Evolutionary conservation across 345 rosid species (phyloP).

Genomic region (Clarkia xantiana): DNA sequence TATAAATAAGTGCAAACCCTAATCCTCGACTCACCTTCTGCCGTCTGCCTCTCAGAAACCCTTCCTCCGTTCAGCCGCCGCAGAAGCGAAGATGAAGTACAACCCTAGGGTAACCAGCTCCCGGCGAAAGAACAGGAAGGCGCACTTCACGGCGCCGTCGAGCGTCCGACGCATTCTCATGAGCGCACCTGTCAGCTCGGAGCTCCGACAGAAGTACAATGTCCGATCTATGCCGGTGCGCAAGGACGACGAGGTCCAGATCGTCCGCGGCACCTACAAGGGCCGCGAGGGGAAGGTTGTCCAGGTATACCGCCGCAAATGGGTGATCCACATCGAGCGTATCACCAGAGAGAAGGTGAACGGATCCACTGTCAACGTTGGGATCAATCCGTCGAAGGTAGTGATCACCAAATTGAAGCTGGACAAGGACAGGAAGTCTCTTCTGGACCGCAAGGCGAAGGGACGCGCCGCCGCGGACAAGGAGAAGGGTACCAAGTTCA

Average conservation of each 20-base stretch:
- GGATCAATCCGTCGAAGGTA: slow-evolving; percentile 12
- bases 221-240: slow-evolving; percentile 16
- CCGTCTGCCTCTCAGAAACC: neutral
- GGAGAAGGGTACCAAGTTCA: slow-evolving; percentile 17
- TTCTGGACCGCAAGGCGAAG: slow-evolving; percentile 11
- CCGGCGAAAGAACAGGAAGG: slow-evolving; percentile 18
- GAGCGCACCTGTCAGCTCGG: slow-evolving; percentile 15
- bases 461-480: slow-evolving; percentile 14
- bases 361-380: slow-evolving; percentile 12
- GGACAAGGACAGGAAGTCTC: slow-evolving; percentile 13
- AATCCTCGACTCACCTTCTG: neutral
- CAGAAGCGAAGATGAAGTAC: slow-evolving; percentile 9
- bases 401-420: slow-evolving; percentile 9
- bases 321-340: slow-evolving; percentile 19
- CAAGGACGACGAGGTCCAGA: slow-evolving; percentile 17
- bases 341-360: slow-evolving; percentile 15
- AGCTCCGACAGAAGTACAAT: slow-evolving; percentile 8
- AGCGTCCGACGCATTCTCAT: slow-evolving; percentile 14
- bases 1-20: neutral
- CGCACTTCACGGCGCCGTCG: slow-evolving; percentile 16
- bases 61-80: neutral
- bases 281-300: slow-evolving; percentile 17
- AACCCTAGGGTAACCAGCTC: slow-evolving; percentile 15
- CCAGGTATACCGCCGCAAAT: slow-evolving; percentile 13
- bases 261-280: slow-evolving; percentile 14